Base-by-base conservation (phyloP, 805 yeast species). In the Schwanniomyces polymorphus region DNA sequence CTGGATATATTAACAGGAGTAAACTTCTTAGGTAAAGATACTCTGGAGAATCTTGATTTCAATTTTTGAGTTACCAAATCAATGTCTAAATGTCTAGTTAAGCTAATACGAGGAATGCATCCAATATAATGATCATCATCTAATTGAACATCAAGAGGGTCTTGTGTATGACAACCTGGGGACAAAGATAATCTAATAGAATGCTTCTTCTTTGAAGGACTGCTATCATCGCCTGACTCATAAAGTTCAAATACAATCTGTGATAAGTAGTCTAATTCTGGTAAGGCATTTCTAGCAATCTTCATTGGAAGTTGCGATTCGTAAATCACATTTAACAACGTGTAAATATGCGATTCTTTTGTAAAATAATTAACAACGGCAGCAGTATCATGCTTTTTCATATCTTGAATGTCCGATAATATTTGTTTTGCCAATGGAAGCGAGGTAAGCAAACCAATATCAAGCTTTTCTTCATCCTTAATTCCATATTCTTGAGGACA, bases 401-500 rank as follows among this genome's bases (percentile, higher is more conserved):
- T 91, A 42, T 80, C 79, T 48, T 86, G 83, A 39, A 94, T 82
- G 61, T 94, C 98, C 28, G 77, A 72, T 43, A 94, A 65, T 34
- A 94, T 86, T 67, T 90, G 96, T 64, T 84, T 88, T 1, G 97
- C 95, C 56, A 94, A 76, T 1, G 99, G 99, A 58, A 94, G 76
- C 2, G 97, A 89, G 0, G 99, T 94, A 57, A 94, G 74, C 47
- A 94, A 73, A 4, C 99, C 99, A 70, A 94, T 94, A 63, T 94
- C 99, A 50, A 94, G 78, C 63, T 94, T 94, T 66, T 94, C 99
- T 58, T 86, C 85, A 60, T 91, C 96, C 54, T 91, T 90, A 57
- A 94, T 94, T 53, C 99, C 99, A 63, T 94, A 94, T 63, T 94
- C 99, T 66, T 94, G 98, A 8, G 99, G 99, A 68, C 98, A 94